phyloP scores from a whole-genome alignment of 208 protist genomes.

The Zelonia costaricensis region DNA sequence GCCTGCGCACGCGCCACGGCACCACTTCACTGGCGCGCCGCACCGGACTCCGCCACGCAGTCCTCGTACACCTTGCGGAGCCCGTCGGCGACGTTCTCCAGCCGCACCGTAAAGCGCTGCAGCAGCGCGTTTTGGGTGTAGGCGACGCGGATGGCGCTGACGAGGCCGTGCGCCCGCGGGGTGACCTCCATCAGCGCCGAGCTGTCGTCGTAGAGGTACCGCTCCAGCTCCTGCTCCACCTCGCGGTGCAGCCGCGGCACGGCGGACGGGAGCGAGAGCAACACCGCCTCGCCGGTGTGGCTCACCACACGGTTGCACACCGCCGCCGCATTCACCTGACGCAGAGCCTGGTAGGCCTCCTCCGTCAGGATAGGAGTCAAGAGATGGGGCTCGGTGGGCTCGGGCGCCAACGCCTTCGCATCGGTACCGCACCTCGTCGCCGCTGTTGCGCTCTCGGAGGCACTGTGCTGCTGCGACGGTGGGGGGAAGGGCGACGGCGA shows the following conservation, averaged over 20 bases:
- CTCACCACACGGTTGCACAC: constrained; percentile 60
- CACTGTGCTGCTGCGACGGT: background rate
- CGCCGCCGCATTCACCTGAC: constrained; percentile 18
- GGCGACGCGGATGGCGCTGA: constrained; percentile 40
- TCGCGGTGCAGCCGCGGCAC: constrained; percentile 51
- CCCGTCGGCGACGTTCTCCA: constrained; percentile 34
- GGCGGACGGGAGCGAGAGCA: constrained; percentile 48
- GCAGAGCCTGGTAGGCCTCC: constrained; percentile 20
- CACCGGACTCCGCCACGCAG: constrained; percentile 3
- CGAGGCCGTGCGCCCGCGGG: constrained; percentile 35
- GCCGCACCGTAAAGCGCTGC: constrained; percentile 36
- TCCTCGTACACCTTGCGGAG: constrained; percentile 46
- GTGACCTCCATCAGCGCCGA: constrained; percentile 61
- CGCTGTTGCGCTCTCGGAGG: background rate
- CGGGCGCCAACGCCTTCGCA: no score
- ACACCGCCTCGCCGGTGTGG: constrained; percentile 50
- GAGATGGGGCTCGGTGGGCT: background rate
- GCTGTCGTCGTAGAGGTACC: constrained; percentile 67
- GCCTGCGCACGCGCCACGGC: background rate
- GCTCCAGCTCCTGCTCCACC: constrained; percentile 75
- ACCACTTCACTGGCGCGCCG: background rate
- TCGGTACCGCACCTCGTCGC: no score
- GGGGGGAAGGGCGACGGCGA: background rate
- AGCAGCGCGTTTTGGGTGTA: constrained; percentile 69
- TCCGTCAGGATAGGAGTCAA: constrained; percentile 17